Evolutionary conservation across 257 asterid genomes (phyloP), one percentile per base, ranked within the genome.

Genomic region (Orobanche coerulescens): DNA sequence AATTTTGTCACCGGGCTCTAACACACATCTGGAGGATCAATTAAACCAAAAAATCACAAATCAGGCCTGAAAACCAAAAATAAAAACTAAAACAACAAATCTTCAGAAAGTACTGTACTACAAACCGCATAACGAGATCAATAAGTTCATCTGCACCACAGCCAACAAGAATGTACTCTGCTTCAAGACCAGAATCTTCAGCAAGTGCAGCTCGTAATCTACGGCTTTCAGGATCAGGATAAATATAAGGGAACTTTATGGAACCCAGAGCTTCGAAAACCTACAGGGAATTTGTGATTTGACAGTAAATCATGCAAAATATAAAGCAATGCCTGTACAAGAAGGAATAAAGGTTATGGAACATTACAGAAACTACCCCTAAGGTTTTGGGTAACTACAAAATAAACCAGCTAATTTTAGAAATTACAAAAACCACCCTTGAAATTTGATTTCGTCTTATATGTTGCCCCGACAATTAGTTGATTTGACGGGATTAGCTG

Each of bases 131-230:
- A 65, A 88, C 84, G 81, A 93, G 76, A 77, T 93, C 98, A 72
- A 93, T 89, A 23, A 93, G 88, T 72, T 93, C 98, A 75, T 93
- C 97, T 36, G 98, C 98, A 75, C 98, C 98, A 73, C 97, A 93
- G 6, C 95, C 97, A 34, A 68, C 95, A 40, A 93, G 86, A 74
- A 93, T 84, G 65, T 93, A 77, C 15, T 93, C 95, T 72, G 97
- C 77, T 75, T 76, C 98, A 67, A 92, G 83, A 63, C 97, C 97
- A 63, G 95, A 88, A 78, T 92, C 98, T 69, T 84, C 78, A 74
- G 97, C 95, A 60, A 93, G 90, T 28, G 97, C 95, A 28, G 97
- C 90, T 67, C 98, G 85, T 64, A 93, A 71, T 58, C 81, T 76
- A 31, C 95, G 97, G 74, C 95, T 88, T 77, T 93, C 97, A 49